These are phyloP conservation scores for Rhynchospora breviuscula DNA, from an alignment of 176 grass and related monocot species.

Conservation along the genomic window DNA sequence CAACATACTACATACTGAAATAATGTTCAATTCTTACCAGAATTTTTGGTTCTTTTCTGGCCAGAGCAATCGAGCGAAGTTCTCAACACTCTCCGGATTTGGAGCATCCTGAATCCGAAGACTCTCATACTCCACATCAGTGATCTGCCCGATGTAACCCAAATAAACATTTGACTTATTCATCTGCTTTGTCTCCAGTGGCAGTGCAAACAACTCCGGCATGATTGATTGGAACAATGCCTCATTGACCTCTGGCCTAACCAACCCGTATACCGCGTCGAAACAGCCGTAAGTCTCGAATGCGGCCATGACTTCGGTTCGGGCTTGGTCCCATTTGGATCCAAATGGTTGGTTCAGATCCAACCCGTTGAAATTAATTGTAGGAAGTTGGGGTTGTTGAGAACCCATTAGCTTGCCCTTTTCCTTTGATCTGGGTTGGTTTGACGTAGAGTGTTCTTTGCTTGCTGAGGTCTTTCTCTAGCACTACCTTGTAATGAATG, in stretches of 20 bases:
- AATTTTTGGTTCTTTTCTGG: conserved; percentile 42
- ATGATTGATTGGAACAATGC: conserved; percentile 26
- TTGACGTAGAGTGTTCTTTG: background rate
- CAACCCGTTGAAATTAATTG: conserved; percentile 14
- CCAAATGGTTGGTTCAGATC: conserved; percentile 11
- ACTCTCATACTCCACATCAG: conserved; percentile 42
- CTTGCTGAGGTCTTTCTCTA: background rate
- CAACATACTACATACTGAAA: background rate
- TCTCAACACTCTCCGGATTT: conserved; percentile 20
- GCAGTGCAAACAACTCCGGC: conserved; percentile 47
- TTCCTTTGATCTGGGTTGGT: background rate
- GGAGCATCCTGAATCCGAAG: conserved; percentile 9
- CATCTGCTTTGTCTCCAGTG: conserved; percentile 30
- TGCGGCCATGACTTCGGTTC: conserved; percentile 30
- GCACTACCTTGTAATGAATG: background rate
- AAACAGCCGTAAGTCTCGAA: conserved; percentile 41
- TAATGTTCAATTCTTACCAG: conserved; percentile 16
- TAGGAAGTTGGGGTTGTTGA: conserved; percentile 7
- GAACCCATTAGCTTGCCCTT: background rate
- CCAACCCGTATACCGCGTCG: conserved; percentile 27
- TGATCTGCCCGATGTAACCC: conserved; percentile 37
- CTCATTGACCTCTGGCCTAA: conserved; percentile 22
- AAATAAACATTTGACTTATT: background rate
- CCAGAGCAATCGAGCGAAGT: conserved; percentile 36
- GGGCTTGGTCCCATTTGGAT: conserved; percentile 32